Base-by-base conservation (phyloP, 2,329 filamentous ascomycete species). In the Thielaviopsis musarum region DNA sequence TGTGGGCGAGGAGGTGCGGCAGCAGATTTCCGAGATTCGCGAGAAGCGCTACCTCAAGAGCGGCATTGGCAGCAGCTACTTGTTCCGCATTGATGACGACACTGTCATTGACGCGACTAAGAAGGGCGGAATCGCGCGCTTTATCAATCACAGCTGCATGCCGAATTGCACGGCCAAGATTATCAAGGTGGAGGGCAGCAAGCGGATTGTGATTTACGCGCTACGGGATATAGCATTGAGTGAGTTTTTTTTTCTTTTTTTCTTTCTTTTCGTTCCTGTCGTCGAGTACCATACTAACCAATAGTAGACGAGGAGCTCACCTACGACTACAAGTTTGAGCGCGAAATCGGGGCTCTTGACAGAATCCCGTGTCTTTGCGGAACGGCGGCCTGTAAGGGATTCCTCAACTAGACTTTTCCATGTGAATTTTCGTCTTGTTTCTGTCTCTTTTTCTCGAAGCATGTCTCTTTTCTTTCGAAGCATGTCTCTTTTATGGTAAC, bases 271-370 rank as follows among this genome's bases (percentile, higher is more conserved):
- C 6, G 24, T 26, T 26, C 24, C 17, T 52, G n/a, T n/a, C n/a
- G n/a, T 5, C 6, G 13, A 26, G 3, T 12, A 22, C 15, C 57
- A 59, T 64, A 61, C 62, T 63, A 61, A 63, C 59, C 21, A 65
- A 69, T 56, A 58, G 63, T 68, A 98, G 93, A 96, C 70, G 93
- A 98, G 74, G 93, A 98, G 77, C 83, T 98, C 70, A 98, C 93
- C 1, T 98, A 98, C 75, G 93, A 98, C 76, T 98, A 98, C 80
- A 98, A 98, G 73, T 98, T 98, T 71, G 93, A 98, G 75, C 87
- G 93, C 66, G 93, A 98, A 73, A 88, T 94, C 68, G 90, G 90
- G 67, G 94, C 89, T 66, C 82, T 90, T 64, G 93, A 98, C 71
- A 88, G 93, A 64, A 96, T 98, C 66, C 93, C 93, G 56, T 98